These are phyloP conservation scores for Tilletia caries DNA, from an alignment of 1,284 basidiomycete species.

Conservation along the genomic window DNA sequence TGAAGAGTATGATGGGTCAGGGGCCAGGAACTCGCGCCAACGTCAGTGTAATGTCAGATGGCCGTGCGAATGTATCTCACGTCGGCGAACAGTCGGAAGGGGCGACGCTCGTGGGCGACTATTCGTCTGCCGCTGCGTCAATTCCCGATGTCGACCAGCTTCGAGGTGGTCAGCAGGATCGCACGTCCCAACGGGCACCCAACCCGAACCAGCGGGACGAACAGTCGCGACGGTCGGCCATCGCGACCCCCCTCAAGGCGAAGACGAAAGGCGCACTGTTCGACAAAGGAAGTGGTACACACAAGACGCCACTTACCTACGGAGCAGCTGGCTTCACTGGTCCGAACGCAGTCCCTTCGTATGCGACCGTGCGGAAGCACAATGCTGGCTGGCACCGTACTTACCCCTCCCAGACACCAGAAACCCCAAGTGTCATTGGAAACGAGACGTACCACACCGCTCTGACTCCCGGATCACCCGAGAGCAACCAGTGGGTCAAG, in stretches of 20 bases:
- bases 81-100: conserved; percentile 6
- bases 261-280: neutral
- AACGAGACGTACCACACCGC: conserved; percentile 6
- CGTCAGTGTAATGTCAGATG: neutral
- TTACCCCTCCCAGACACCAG: neutral
- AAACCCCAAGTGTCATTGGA: neutral
- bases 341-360: neutral
- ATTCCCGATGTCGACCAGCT: neutral
- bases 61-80: neutral
- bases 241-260: neutral
- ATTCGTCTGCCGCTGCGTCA: neutral
- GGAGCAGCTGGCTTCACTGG: no score
- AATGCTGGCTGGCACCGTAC: neutral
- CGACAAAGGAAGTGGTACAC: neutral
- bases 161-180: neutral
- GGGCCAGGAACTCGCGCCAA: neutral
- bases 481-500: conserved; percentile 5
- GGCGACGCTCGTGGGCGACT: neutral
- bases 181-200: neutral
- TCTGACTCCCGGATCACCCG: neutral
- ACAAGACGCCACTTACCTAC: neutral
- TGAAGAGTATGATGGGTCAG: neutral
- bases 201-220: neutral
- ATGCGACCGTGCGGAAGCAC: conserved; percentile 6
- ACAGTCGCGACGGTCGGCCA: neutral